A percentile compares a stretch with the other conserved stretches of the same genome.
phyloP scores from a whole-genome alignment of 257 asterid species.

The Lantana camara region DNA sequence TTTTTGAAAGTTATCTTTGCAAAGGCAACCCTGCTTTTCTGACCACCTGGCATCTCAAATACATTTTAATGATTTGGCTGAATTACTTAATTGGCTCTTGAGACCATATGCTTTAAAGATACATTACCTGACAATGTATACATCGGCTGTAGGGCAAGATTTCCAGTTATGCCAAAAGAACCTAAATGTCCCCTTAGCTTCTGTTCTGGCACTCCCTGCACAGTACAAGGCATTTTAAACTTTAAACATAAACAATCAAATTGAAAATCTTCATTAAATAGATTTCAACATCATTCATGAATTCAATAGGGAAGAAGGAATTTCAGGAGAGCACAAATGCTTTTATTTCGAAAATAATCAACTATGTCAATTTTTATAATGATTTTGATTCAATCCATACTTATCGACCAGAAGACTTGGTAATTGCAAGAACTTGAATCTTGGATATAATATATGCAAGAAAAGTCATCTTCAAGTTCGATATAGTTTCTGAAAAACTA shows the following conservation, averaged over 20 bases:
- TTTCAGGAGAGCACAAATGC: conserved; percentile 8
- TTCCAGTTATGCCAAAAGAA: conserved; percentile 95
- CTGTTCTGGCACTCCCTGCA: conserved; percentile 97
- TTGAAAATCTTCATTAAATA: background rate
- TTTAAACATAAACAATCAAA: background rate
- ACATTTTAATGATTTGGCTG: conserved; percentile 20
- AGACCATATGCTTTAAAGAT: conserved; percentile 20
- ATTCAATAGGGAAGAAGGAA: background rate
- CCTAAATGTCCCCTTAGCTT: conserved; percentile 93
- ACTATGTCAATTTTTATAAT: conserved; percentile 6
- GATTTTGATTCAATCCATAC: conserved; percentile 4
- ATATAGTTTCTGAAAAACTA: conserved; percentile 1
- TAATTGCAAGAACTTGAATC: conserved; percentile 2
- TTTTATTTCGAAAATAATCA: conserved; percentile 15
- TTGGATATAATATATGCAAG: background rate
- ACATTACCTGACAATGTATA: conserved; percentile 86
- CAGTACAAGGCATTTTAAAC: conserved; percentile 21
- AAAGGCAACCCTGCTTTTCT: conserved; percentile 98
- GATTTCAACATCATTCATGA: background rate
- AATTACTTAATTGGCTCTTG: conserved; percentile 2
- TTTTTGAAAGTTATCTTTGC: conserved; percentile 95
- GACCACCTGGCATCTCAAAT: conserved; percentile 73
- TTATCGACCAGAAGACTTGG: background rate
- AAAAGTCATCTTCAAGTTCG: conserved; percentile 14
- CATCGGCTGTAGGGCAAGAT: conserved; percentile 99